phyloP scores from a whole-genome alignment of 345 rosid genomes.

The Aquilaria sinensis region DNA sequence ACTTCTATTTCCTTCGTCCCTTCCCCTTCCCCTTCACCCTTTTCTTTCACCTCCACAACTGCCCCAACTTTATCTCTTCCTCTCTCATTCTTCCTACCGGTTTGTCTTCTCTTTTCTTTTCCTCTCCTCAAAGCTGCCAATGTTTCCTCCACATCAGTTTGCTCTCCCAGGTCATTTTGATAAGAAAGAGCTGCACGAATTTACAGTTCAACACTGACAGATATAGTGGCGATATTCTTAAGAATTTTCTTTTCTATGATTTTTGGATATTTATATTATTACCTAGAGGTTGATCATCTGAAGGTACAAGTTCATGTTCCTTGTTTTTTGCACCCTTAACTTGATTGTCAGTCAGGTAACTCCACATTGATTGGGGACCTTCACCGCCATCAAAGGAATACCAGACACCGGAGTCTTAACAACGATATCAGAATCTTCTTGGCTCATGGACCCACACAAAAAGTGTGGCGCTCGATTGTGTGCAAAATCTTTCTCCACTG shows the following conservation, averaged over 20 bases:
- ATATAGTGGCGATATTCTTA: too few relatives aligned
- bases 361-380: conserved; percentile 27
- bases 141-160: conserved; percentile 37
- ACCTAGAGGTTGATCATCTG: conserved; percentile 30
- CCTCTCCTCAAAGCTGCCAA: conserved; percentile 19
- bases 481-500: conserved; percentile 60
- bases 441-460: conserved; percentile 48
- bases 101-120: conserved; percentile 23
- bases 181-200: conserved; percentile 40
- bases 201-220: too few relatives aligned
- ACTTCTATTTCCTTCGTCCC: conserved; percentile 14
- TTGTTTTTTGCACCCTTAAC: conserved; percentile 12
- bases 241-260: too few relatives aligned
- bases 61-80: conserved; percentile 20
- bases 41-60: conserved; percentile 20
- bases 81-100: conserved; percentile 12
- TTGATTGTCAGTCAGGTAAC: conserved; percentile 29
- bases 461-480: conserved; percentile 72
- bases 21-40: conserved; percentile 11
- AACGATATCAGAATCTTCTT: conserved; percentile 40
- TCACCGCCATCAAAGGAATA: conserved; percentile 34
- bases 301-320: conserved; percentile 12
- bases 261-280: background rate
- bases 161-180: conserved; percentile 31
- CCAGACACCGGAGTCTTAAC: conserved; percentile 39